Percentiles rank a stretch among this genome's conserved stretches.
These are phyloP conservation scores for Colletotrichum incanum DNA, from an alignment of 2,329 filamentous ascomycete genomes.

Conservation along the genomic window DNA sequence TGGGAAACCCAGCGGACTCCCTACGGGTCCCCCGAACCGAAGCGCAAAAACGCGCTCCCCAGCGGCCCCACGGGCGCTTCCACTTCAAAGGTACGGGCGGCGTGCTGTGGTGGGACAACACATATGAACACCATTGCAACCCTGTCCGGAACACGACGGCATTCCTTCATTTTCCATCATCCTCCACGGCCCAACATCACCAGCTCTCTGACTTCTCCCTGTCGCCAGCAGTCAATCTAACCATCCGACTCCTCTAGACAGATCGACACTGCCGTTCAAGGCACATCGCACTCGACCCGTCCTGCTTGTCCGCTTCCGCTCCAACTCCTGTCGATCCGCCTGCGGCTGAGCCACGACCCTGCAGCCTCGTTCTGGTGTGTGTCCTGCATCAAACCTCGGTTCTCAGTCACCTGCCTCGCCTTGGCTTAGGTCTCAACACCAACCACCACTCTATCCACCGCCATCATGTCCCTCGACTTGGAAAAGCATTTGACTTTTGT, in stretches of 20 bases:
- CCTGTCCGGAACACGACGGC: conserved; percentile 42
- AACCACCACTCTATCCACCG: conserved; percentile 15
- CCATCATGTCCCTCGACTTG: conserved; percentile 78
- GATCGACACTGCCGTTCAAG: conserved; percentile 18
- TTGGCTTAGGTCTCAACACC: conserved; percentile 30
- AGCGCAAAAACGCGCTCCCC: conserved; percentile 35
- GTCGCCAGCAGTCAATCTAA: conserved; percentile 18
- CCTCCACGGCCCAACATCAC: conserved; percentile 28
- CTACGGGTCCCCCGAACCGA: conserved; percentile 28
- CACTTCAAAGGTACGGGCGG: conserved; percentile 21
- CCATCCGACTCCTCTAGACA: background rate
- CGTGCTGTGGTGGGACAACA: conserved; percentile 35
- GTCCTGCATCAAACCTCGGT: conserved; percentile 41
- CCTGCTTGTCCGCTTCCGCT: background rate
- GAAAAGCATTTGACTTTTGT: conserved; percentile 89
- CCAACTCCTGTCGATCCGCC: conserved; percentile 29
- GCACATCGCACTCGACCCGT: background rate
- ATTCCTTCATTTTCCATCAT: conserved; percentile 42
- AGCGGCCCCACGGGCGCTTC: conserved; percentile 41
- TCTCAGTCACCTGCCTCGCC: conserved; percentile 21
- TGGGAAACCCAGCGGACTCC: conserved; percentile 24
- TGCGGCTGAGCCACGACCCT: conserved; percentile 31
- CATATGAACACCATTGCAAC: conserved; percentile 44
- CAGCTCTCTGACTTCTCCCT: conserved; percentile 14
- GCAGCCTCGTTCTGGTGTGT: conserved; percentile 27